phyloP scores from a whole-genome alignment of 371 early-diverging fungal genomes.

The Mortierella polycephala region DNA sequence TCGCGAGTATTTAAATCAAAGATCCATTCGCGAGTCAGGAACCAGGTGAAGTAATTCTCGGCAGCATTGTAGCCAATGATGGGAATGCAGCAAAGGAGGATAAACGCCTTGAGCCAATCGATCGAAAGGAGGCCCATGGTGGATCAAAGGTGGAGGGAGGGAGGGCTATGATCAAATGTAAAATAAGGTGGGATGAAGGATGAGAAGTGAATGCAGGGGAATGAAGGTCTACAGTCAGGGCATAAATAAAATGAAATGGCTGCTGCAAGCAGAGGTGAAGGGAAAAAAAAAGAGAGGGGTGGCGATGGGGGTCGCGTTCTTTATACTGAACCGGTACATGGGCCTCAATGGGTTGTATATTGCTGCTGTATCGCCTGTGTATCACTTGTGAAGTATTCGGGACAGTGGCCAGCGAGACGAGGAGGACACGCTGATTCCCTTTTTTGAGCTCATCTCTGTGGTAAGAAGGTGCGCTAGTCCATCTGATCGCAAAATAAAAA shows the following conservation, averaged over 20 bases:
- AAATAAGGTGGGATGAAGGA: background rate
- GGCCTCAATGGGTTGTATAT: too few species aligned
- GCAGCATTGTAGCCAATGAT: conserved; percentile 1
- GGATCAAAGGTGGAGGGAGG: background rate
- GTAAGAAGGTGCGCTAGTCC: too few species aligned
- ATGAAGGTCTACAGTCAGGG: conserved; percentile 2
- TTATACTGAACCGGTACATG: too few species aligned
- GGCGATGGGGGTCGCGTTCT: too few species aligned
- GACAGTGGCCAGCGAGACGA: too few species aligned
- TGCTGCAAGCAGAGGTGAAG: background rate
- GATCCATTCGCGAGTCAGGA: conserved; percentile 26
- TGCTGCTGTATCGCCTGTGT: too few species aligned
- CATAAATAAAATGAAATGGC: too few species aligned
- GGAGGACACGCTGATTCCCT: too few species aligned
- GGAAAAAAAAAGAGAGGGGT: background rate
- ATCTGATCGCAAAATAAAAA: too few species aligned
- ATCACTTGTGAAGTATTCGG: too few species aligned
- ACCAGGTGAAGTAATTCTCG: conserved; percentile 44
- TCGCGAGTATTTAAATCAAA: conserved; percentile 34
- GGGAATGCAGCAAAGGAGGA: conserved; percentile 21
- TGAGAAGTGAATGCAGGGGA: background rate
- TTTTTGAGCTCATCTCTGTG: too few species aligned
- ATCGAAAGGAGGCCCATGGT: conserved; percentile 18
- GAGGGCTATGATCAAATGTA: background rate
- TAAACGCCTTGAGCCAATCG: conserved; percentile 6